Conservation (phyloP, 768 basidiomycete genomes). For the Floccularia luteovirens region DNA sequence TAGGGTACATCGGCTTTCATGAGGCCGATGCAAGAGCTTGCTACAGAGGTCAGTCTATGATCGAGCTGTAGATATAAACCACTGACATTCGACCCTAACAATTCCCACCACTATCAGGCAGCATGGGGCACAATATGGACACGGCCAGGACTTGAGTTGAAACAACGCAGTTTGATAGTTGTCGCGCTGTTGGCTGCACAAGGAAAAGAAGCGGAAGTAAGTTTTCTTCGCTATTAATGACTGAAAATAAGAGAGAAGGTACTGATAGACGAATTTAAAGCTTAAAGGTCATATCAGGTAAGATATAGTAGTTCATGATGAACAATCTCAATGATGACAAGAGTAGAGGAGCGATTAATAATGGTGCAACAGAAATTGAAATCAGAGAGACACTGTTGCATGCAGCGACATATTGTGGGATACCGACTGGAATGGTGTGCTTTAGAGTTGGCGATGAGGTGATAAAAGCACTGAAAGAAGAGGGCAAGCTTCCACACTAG, state of each 20-base stretch:
- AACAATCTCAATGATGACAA: neutral
- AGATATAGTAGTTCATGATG: neutral
- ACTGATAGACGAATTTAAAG: neutral
- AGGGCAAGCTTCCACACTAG: constrained; percentile 18
- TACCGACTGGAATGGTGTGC: constrained; percentile 32
- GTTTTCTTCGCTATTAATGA: neutral
- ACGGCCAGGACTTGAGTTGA: constrained; percentile 35
- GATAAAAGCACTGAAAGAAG: constrained; percentile 27
- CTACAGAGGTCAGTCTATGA: constrained; percentile 23
- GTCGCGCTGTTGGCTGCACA: constrained; percentile 34
- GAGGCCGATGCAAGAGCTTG: constrained; percentile 39
- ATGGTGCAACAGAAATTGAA: constrained; percentile 34
- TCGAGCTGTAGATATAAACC: neutral
- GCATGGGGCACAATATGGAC: constrained; percentile 43
- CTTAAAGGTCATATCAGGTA: neutral
- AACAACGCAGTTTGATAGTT: constrained; percentile 36
- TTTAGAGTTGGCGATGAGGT: constrained; percentile 33
- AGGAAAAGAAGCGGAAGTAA: constrained; percentile 34
- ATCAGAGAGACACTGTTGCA: constrained; percentile 37
- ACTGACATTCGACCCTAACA: neutral
- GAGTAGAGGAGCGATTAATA: constrained; percentile 32
- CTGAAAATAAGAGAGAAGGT: neutral
- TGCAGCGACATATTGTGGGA: constrained; percentile 31
- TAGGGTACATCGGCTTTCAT: constrained; percentile 35
- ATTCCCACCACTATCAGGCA: constrained; percentile 16